Evolutionary conservation across 2,329 filamentous ascomycete species (phyloP).

Genomic region (Emericellopsis atlantica): DNA sequence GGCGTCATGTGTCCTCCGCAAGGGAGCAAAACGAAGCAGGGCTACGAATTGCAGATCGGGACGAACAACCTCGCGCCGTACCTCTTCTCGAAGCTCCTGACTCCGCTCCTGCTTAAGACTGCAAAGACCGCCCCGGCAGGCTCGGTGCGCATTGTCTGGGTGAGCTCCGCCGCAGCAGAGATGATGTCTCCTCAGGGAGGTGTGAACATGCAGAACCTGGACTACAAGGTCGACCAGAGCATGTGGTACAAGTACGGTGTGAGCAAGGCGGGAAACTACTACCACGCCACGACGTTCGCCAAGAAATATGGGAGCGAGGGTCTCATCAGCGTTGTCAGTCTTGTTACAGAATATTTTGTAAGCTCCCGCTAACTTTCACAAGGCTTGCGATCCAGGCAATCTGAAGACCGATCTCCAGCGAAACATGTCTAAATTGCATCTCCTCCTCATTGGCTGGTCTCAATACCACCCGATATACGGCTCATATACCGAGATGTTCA

Average conservation of each 20-base stretch:
- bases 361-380: too few relatives aligned
- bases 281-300: constrained; percentile 17
- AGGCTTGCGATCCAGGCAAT: constrained; percentile 20
- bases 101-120: neutral
- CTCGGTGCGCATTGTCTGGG: constrained; percentile 11
- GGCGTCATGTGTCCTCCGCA: neutral
- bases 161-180: constrained; percentile 4
- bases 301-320: constrained; percentile 9
- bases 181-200: neutral
- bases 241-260: constrained; percentile 12
- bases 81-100: constrained; percentile 3
- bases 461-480: too few relatives aligned
- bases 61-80: constrained; percentile 2
- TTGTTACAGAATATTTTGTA: too few relatives aligned
- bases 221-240: neutral
- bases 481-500: too few relatives aligned
- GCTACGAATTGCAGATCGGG: constrained; percentile 4
- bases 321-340: constrained; percentile 12
- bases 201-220: too few relatives aligned
- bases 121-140: constrained; percentile 7
- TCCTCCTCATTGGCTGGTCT: too few relatives aligned
- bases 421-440: neutral
- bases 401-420: constrained; percentile 8
- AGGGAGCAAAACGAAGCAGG: constrained; percentile 7
- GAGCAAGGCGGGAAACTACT: constrained; percentile 21